Evolutionary conservation across 768 basidiomycete species (phyloP).

Genomic region (Lentinula sp.): DNA sequence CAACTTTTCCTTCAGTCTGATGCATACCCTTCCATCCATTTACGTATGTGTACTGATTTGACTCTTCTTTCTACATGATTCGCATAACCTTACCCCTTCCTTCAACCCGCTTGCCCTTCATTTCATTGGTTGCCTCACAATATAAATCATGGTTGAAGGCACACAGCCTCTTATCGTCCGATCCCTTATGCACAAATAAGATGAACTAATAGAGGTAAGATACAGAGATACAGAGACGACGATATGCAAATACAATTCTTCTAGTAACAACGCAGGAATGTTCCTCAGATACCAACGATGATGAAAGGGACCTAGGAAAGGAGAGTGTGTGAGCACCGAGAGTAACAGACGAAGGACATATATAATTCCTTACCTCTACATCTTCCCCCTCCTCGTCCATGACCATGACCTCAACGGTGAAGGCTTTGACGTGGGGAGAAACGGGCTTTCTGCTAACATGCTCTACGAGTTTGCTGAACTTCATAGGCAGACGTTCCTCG

Average conservation of each 20-base stretch:
- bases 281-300: constrained; percentile 54
- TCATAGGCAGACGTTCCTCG: constrained; percentile 83
- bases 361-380: constrained; percentile 63
- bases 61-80: no score
- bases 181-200: no score
- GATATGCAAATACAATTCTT: not conserved
- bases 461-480: constrained; percentile 87
- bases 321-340: not conserved
- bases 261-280: constrained; percentile 6
- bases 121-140: no score
- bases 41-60: not conserved
- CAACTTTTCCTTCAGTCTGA: constrained; percentile 13
- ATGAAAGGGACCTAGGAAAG: constrained; percentile 70
- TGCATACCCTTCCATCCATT: not conserved
- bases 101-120: no score
- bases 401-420: constrained; percentile 93
- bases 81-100: no score
- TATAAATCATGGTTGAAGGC: no score
- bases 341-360: not conserved
- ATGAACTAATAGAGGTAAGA: no score
- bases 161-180: no score
- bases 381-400: constrained; percentile 90
- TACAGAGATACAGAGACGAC: no score
- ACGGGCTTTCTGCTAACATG: constrained; percentile 93
- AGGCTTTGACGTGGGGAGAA: constrained; percentile 72